A percentile compares a stretch with the other conserved stretches of the same genome.
Evolutionary conservation across 2,329 filamentous ascomycete genomes (phyloP).

Genomic region (Cercospora brassicicola): DNA sequence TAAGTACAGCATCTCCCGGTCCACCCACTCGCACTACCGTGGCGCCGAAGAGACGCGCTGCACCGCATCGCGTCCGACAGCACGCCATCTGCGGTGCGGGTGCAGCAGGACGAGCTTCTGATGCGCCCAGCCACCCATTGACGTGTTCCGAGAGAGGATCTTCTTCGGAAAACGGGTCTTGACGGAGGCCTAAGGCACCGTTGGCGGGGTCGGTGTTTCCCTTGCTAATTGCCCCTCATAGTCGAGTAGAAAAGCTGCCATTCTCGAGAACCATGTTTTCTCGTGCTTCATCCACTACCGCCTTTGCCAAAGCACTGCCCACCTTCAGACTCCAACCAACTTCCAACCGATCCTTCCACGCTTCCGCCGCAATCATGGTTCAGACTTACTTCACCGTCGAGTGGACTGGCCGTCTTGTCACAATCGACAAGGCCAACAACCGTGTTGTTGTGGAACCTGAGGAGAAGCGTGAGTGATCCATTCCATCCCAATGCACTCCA

Average conservation of each 20-base stretch:
- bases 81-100: constrained; percentile 1
- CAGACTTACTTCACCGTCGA: constrained; percentile 61
- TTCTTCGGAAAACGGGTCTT: constrained; percentile 1
- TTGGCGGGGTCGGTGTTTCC: constrained; percentile 6
- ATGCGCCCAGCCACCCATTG: neutral
- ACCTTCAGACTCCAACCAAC: constrained; percentile 37
- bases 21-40: neutral
- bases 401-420: constrained; percentile 65
- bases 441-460: constrained; percentile 37
- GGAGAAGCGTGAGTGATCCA: constrained; percentile 59
- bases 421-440: constrained; percentile 60
- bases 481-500: constrained; percentile 20
- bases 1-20: neutral
- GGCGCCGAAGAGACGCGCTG: neutral
- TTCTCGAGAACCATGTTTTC: constrained; percentile 16
- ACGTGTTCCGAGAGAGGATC: constrained; percentile 6
- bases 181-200: neutral
- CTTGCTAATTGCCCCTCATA: constrained; percentile 10
- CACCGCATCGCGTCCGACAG: neutral
- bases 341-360: constrained; percentile 57
- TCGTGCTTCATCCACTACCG: constrained; percentile 12
- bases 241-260: constrained; percentile 9
- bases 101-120: constrained; percentile 4
- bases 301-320: constrained; percentile 30
- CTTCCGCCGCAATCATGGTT: constrained; percentile 72